A percentile compares a stretch with the other conserved stretches of the same genome.
Evolutionary conservation across 345 rosid genomes (phyloP).

Genomic region (Anacardium occidentale): DNA sequence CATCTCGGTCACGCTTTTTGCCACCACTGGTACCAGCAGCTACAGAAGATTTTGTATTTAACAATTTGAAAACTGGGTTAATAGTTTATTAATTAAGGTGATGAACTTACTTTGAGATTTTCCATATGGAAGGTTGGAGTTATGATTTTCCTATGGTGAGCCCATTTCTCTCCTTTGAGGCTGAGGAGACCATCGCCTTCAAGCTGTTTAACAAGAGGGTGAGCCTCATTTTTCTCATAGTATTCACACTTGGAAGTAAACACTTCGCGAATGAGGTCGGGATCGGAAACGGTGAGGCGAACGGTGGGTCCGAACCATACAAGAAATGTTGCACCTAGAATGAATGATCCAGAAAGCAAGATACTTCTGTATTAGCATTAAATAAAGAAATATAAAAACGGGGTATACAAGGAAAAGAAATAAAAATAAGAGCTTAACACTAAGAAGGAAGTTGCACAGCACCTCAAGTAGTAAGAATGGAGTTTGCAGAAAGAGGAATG

Average conservation of each 20-base stretch:
- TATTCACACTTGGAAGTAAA: constrained; percentile 66
- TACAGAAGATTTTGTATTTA: constrained; percentile 5
- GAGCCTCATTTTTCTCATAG: constrained; percentile 56
- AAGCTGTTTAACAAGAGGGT: constrained; percentile 53
- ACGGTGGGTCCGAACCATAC: constrained; percentile 88
- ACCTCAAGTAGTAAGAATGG: constrained; percentile 42
- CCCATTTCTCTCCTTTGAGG: constrained; percentile 78
- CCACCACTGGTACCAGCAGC: constrained; percentile 58
- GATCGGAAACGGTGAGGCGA: constrained; percentile 68
- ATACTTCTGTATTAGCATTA: neutral
- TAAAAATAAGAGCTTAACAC: constrained; percentile 23
- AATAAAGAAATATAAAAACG: neutral
- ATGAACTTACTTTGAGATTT: constrained; percentile 60
- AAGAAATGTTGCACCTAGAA: constrained; percentile 66
- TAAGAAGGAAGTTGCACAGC: constrained; percentile 24
- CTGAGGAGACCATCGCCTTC: constrained; percentile 75
- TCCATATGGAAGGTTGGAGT: constrained; percentile 78
- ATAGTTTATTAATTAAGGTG: too few species aligned
- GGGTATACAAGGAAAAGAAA: neutral
- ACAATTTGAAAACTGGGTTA: too few species aligned
- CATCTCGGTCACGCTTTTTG: constrained; percentile 50
- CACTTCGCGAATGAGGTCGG: constrained; percentile 67
- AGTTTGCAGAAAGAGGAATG: constrained; percentile 51
- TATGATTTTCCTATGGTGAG: constrained; percentile 64
- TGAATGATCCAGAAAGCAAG: neutral